A percentile compares a stretch with the other conserved stretches of the same genome.
Conservation (phyloP, 768 basidiomycete species). For the Cystobasidium tubakii region DNA sequence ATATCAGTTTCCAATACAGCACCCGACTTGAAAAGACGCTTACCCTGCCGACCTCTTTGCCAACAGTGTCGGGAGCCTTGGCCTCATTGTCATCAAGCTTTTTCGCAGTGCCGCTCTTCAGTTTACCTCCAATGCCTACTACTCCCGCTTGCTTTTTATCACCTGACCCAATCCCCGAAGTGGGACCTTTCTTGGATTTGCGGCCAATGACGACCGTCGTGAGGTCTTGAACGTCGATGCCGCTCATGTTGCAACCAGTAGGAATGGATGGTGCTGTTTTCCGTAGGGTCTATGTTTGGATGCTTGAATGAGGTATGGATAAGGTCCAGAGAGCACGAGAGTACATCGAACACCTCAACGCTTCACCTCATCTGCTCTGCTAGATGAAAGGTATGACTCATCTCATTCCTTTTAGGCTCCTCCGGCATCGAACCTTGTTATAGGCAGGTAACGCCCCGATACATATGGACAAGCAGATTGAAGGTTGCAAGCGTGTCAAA, state of each 20-base stretch:
- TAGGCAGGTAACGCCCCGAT: too few species aligned
- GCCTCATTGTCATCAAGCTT: constrained; percentile 30
- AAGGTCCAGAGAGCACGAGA: too few species aligned
- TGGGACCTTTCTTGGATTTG: neutral
- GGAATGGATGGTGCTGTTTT: too few species aligned
- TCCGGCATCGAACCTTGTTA: too few species aligned
- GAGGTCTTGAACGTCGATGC: constrained; percentile 18
- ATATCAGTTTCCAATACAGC: neutral
- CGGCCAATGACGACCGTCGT: neutral
- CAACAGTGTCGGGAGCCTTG: constrained; percentile 20
- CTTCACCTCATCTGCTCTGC: too few species aligned
- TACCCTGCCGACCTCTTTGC: constrained; percentile 15
- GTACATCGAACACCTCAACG: too few species aligned
- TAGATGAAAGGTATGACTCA: too few species aligned
- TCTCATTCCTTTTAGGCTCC: too few species aligned
- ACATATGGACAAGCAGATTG: too few species aligned
- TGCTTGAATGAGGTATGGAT: too few species aligned
- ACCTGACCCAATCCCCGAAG: neutral
- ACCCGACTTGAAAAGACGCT: neutral
- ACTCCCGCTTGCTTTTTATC: constrained; percentile 10
- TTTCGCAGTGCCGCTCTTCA: neutral
- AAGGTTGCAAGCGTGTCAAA: too few species aligned
- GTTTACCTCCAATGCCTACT: constrained; percentile 1
- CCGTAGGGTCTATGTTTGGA: too few species aligned
- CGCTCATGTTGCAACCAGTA: constrained; percentile 3